Evolutionary conservation across 2,329 filamentous ascomycete genomes (phyloP).

Genomic region (Leptographium radiaticola): DNA sequence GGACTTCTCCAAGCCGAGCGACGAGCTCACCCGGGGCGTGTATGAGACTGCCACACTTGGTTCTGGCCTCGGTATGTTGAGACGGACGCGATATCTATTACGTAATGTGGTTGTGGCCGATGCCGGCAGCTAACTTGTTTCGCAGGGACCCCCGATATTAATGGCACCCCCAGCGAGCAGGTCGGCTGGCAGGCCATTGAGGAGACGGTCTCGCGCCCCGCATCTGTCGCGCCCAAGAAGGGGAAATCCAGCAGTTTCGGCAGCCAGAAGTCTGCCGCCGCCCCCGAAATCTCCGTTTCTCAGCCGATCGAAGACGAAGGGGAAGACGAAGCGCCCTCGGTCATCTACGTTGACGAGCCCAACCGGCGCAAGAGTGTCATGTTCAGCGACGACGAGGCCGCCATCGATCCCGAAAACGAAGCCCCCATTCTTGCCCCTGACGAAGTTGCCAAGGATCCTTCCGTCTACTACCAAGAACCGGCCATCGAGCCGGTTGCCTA

Average conservation of each 20-base stretch:
- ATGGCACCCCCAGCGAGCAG: slow-evolving; percentile 77
- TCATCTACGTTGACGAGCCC: slow-evolving; percentile 68
- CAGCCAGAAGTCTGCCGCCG: slow-evolving; percentile 10
- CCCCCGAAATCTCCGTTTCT: slow-evolving; percentile 18
- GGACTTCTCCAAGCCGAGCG: slow-evolving; percentile 78
- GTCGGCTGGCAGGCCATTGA: slow-evolving; percentile 80
- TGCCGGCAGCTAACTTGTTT: neutral
- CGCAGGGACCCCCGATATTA: slow-evolving; percentile 48
- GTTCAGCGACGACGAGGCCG: slow-evolving; percentile 29
- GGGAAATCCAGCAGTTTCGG: slow-evolving; percentile 6
- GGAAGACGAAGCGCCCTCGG: slow-evolving; percentile 25
- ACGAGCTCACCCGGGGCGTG: slow-evolving; percentile 83
- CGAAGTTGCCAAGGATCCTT: slow-evolving; percentile 64
- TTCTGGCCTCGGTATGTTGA: slow-evolving; percentile 35
- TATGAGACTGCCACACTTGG: slow-evolving; percentile 50
- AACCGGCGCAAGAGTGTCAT: slow-evolving; percentile 29
- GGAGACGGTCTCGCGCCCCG: slow-evolving; percentile 57
- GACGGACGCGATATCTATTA: neutral
- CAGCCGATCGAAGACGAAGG: slow-evolving; percentile 17
- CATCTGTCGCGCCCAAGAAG: slow-evolving; percentile 9
- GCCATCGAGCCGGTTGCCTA: slow-evolving; percentile 61
- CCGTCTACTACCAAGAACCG: slow-evolving; percentile 57
- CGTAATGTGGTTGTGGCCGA: neutral
- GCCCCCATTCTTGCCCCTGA: slow-evolving; percentile 82
- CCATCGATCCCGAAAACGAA: slow-evolving; percentile 38